Evolutionary conservation across 2,329 filamentous ascomycete genomes (phyloP).

Genomic region (Trichoderma sp.): DNA sequence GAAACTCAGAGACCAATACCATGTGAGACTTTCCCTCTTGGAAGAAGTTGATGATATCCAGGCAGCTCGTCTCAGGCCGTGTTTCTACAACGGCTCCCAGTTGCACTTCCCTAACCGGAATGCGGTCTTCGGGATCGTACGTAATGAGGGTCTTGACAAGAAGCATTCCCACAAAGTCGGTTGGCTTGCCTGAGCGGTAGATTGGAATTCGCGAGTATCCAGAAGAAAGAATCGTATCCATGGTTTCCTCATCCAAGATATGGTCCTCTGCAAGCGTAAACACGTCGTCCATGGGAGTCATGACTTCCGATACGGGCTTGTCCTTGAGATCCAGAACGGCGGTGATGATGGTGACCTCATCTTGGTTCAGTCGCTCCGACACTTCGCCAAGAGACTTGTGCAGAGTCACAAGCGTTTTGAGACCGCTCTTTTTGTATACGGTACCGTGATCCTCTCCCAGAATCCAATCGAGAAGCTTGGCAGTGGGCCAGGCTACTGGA

Average conservation of each 20-base stretch:
- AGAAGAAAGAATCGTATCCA: constrained; percentile 89
- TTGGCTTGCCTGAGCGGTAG: constrained; percentile 77
- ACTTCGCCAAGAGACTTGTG: constrained; percentile 89
- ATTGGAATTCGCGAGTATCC: constrained; percentile 97
- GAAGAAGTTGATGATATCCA: constrained; percentile 99
- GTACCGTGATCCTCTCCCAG: constrained; percentile 95
- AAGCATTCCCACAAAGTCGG: constrained; percentile 96
- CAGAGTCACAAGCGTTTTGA: constrained; percentile 94
- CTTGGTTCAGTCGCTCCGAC: constrained; percentile 88
- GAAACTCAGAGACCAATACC: constrained; percentile 88
- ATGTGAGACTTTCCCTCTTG: constrained; percentile 99
- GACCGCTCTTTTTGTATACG: constrained; percentile 94
- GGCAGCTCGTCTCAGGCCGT: constrained; percentile 88
- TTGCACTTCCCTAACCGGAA: constrained; percentile 84
- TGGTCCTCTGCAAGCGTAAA: constrained; percentile 97
- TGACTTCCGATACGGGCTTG: constrained; percentile 91
- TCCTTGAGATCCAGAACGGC: constrained; percentile 95
- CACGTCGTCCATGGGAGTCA: constrained; percentile 98
- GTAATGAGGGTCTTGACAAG: constrained; percentile 98
- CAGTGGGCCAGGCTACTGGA: constrained; percentile 89
- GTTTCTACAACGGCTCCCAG: constrained; percentile 95
- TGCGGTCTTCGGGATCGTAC: constrained; percentile 92
- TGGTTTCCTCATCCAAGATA: constrained; percentile 86
- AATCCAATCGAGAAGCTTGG: constrained; percentile 90
- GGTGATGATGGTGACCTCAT: constrained; percentile 98